These are phyloP conservation scores for Chrysoporthe puriensis DNA, from an alignment of 2,329 filamentous ascomycete genomes.

Conservation along the genomic window DNA sequence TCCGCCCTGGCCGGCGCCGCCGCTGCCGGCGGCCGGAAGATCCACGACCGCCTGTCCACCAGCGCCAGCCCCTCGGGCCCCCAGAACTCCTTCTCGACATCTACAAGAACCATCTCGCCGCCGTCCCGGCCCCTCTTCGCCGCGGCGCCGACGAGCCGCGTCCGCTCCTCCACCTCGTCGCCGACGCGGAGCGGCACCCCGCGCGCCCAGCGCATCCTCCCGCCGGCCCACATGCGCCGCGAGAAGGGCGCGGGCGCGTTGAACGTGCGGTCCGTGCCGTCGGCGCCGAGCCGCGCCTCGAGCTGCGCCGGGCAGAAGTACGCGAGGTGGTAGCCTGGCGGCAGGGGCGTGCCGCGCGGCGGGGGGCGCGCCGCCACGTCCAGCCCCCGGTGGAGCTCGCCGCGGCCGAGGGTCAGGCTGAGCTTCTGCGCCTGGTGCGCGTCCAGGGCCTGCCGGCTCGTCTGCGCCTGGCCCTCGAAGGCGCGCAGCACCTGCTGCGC, in stretches of 20 bases:
- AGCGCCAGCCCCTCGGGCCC: conserved; percentile 55
- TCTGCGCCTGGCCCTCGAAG: conserved; percentile 36
- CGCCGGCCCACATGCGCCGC: conserved; percentile 70
- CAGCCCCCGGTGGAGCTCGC: conserved; percentile 44
- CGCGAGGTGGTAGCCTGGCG: conserved; percentile 63
- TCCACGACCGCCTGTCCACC: conserved; percentile 54
- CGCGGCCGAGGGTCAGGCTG: conserved; percentile 59
- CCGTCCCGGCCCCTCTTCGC: conserved; percentile 59
- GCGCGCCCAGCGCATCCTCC: conserved; percentile 56
- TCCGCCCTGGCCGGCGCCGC: conserved; percentile 2
- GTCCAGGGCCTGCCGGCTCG: conserved; percentile 56
- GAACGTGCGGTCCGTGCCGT: conserved; percentile 65
- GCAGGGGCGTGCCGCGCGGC: conserved; percentile 51
- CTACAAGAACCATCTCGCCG: conserved; percentile 66
- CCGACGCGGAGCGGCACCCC: conserved; percentile 51
- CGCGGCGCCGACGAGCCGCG: conserved; percentile 39
- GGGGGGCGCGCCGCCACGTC: conserved; percentile 45
- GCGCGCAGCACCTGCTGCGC: conserved; percentile 37
- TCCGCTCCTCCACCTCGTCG: conserved; percentile 42
- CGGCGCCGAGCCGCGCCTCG: conserved; percentile 57
- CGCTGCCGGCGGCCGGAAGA: conserved; percentile 21
- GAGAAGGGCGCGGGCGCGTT: conserved; percentile 64
- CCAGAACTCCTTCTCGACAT: conserved; percentile 64
- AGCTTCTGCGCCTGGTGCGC: conserved; percentile 67
- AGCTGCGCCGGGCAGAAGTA: conserved; percentile 64